These are phyloP conservation scores for Drechslerella dactyloides DNA, from an alignment of 2,329 filamentous ascomycete genomes.

Conservation along the genomic window DNA sequence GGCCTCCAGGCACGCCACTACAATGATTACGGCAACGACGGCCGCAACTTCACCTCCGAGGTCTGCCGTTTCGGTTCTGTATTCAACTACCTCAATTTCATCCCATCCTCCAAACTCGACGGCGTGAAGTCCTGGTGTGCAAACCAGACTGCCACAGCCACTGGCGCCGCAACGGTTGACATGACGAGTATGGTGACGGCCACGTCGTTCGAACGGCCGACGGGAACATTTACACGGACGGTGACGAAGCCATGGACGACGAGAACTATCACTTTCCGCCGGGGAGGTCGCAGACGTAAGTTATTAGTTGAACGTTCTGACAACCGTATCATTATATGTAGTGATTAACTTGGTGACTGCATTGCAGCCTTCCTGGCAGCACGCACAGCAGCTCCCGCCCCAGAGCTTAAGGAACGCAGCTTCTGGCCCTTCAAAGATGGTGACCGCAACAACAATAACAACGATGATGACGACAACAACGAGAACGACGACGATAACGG, in stretches of 20 bases:
- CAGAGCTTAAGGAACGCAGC: background rate
- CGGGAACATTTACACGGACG: conserved; percentile 19
- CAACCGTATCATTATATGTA: too few species aligned
- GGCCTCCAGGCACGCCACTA: background rate
- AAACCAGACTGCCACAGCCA: conserved; percentile 13
- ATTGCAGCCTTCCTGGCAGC: background rate
- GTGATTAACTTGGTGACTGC: too few species aligned
- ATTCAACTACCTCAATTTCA: conserved; percentile 8
- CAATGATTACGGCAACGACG: too few species aligned
- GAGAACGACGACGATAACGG: background rate
- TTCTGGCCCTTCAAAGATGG: background rate
- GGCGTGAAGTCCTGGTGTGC: conserved; percentile 37
- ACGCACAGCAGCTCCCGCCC: background rate
- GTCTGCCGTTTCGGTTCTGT: conserved; percentile 9
- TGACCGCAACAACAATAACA: background rate
- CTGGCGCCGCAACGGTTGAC: background rate
- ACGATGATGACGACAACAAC: background rate
- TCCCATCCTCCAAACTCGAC: conserved; percentile 3
- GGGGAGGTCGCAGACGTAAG: background rate
- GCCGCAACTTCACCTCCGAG: conserved; percentile 2
- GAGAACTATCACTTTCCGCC: background rate
- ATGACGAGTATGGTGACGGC: conserved; percentile 16
- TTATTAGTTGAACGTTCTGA: too few species aligned
- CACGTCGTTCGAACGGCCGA: background rate
- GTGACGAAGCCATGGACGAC: background rate